Base-by-base conservation (phyloP, 176 grass and related monocot genomes). In the Echinochloa phyllopogon region DNA sequence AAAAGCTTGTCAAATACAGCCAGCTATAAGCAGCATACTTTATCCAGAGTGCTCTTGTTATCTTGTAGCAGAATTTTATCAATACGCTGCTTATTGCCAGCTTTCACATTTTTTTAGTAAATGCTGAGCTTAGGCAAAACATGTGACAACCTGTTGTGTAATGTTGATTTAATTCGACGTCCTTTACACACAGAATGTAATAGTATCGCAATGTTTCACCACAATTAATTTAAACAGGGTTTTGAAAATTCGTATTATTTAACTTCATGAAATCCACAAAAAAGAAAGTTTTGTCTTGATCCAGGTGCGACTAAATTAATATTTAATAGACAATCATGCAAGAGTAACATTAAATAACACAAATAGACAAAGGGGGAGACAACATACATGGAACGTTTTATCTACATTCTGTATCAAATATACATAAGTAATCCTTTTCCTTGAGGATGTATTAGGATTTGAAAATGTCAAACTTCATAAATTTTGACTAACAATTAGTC, bases 1-100 rank as follows among this genome's bases (percentile, higher is more conserved):
- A 62, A 49, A 67, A 8, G 55, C 49, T 47, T 56, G 25, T 67
- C 67, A 71, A 0, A 27, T 65, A 1, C 13, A 65, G 6, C 44
- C 39, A 78, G 38, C 69, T 68, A 75, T 59, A 55, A 87, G 42
- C 69, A 87, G 42, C 69, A 58, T 58, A 58, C 48, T 29, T 87
- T 74, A 14, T n/a, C 53, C 10, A 71, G 17, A 72, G 65, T 77
- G 39, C 50, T 58, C 61, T 69, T 69, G 14, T 57, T 43, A 51
- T 69, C 38, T 77, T 45, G 21, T 44, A 65, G 45, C n/a, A 75
- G 16, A 49, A 74, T 36, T 29, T 64, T 53, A 88, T 70, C 21
- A 33, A 33, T 33, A 33, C 49, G 72, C 0, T 53, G 8, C 39
- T 66, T 42, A 64, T 27, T 58, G 8, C 59, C 59, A 24, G n/a